Conservation (phyloP, 805 yeast genomes). For the Saturnispora mendoncae region DNA sequence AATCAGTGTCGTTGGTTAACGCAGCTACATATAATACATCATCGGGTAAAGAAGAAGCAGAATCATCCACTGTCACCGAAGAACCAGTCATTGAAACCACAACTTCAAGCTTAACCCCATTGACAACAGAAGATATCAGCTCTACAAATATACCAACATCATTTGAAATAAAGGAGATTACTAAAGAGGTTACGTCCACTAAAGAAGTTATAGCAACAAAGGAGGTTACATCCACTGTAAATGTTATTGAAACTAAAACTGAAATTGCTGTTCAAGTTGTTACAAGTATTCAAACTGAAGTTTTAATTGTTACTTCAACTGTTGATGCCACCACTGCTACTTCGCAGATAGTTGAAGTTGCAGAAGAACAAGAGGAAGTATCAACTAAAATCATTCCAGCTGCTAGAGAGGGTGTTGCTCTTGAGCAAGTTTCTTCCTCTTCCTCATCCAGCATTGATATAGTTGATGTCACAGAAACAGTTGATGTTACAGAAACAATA, state of each 20-base stretch:
- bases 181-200: conserved; percentile 12
- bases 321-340: not conserved
- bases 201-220: conserved; percentile 7
- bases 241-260: conserved; percentile 8
- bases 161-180: conserved; percentile 1
- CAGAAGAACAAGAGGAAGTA: too few relatives aligned
- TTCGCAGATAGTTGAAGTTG: too few relatives aligned
- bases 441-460: not conserved
- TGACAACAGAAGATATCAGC: too few relatives aligned
- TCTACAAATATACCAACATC: too few relatives aligned
- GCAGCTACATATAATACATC: too few relatives aligned
- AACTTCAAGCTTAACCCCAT: too few relatives aligned
- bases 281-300: conserved; percentile 1
- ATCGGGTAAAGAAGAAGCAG: too few relatives aligned
- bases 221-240: conserved; percentile 10
- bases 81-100: too few relatives aligned
- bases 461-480: not conserved
- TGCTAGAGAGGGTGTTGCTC: too few relatives aligned
- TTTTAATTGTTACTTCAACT: not conserved
- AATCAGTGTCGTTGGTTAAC: too few relatives aligned
- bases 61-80: too few relatives aligned
- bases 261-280: conserved; percentile 6
- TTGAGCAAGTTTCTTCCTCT: not conserved
- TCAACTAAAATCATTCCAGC: too few relatives aligned
- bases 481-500: not conserved